A percentile compares a stretch with the other conserved stretches of the same genome.
phyloP scores from a whole-genome alignment of 2,329 filamentous ascomycete species.

The Hypoxylon sp. region DNA sequence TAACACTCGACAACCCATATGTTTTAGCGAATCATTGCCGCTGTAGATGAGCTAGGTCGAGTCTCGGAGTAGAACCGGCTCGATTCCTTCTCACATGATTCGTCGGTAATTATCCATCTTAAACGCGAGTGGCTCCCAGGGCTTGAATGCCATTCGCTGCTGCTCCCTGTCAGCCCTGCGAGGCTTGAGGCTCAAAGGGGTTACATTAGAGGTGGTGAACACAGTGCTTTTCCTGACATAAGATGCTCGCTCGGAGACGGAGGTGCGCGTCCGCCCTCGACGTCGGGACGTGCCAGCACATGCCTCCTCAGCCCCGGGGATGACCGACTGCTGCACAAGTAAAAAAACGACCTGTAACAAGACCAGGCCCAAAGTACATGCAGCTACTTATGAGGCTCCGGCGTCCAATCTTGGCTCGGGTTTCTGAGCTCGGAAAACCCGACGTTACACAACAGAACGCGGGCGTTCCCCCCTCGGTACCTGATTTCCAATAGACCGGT shows the following conservation, averaged over 20 bases:
- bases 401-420: constrained; percentile 42
- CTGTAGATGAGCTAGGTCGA: constrained; percentile 29
- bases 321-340: constrained; percentile 31
- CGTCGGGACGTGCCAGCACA: constrained; percentile 19
- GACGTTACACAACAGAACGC: constrained; percentile 46
- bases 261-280: constrained; percentile 34
- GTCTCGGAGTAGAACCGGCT: constrained; percentile 30
- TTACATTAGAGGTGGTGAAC: constrained; percentile 42
- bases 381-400: constrained; percentile 44
- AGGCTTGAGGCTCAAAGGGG: constrained; percentile 47
- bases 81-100: constrained; percentile 34
- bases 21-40: constrained; percentile 35
- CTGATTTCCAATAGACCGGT: constrained; percentile 40
- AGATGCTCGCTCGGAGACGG: constrained; percentile 23
- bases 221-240: constrained; percentile 29
- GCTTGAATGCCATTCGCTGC: constrained; percentile 35
- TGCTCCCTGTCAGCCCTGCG: constrained; percentile 41
- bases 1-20: constrained; percentile 24
- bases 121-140: constrained; percentile 38
- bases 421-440: constrained; percentile 41
- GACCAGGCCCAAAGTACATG: constrained; percentile 35
- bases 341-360: constrained; percentile 16
- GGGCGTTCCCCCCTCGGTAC: constrained; percentile 41
- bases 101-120: constrained; percentile 37
- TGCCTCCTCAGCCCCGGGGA: constrained; percentile 28